phyloP scores from a whole-genome alignment of 208 protist genomes.

The Naegleria lovaniensis region DNA sequence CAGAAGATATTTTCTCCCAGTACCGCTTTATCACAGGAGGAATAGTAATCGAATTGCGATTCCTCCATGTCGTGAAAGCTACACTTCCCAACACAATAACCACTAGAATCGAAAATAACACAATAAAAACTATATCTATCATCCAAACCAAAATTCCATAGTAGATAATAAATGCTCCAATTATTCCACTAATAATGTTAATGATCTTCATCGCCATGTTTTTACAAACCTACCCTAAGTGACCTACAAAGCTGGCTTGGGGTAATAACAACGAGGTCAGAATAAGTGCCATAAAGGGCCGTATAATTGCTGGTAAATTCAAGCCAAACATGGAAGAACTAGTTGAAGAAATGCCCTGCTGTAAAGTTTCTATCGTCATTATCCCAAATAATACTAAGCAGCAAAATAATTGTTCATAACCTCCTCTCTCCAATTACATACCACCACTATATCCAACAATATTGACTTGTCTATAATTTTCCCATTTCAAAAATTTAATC shows the following conservation, averaged over 20 bases:
- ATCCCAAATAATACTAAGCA: constrained; percentile 10
- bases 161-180: not conserved
- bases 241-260: not conserved
- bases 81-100: not conserved
- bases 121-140: not conserved
- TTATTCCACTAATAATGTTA: not conserved
- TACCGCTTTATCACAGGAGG: not conserved
- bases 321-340: not conserved
- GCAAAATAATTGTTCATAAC: not conserved
- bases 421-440: not conserved
- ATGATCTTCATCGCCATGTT: no score
- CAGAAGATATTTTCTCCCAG: not conserved
- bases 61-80: not conserved
- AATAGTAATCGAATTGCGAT: not conserved
- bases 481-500: not conserved
- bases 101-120: not conserved
- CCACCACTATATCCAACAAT: not conserved
- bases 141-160: not conserved
- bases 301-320: not conserved
- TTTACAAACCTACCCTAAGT: not conserved
- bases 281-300: not conserved
- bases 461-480: constrained; percentile 4
- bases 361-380: not conserved
- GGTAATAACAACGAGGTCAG: not conserved
- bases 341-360: not conserved